A percentile compares a stretch with the other conserved stretches of the same genome.
phyloP scores from a whole-genome alignment of 2,329 filamentous ascomycete species.

The Hymenoscyphus infarciens region DNA sequence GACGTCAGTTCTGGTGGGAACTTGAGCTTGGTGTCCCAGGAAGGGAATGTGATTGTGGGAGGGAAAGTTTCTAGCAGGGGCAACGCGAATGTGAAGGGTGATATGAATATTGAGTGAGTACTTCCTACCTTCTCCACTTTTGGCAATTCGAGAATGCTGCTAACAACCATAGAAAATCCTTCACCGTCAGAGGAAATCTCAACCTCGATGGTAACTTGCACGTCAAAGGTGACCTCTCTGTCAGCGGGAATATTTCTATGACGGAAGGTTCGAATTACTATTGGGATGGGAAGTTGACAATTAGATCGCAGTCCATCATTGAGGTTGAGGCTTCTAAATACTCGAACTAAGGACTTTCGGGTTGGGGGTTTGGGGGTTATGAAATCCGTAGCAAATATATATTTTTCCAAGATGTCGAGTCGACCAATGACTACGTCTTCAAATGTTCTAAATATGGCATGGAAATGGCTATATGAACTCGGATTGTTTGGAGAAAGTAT shows the following conservation, averaged over 20 bases:
- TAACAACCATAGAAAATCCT: not conserved
- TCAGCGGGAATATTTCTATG: not conserved
- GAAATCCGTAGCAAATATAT: too few relatives aligned
- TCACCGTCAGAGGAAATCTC: not conserved
- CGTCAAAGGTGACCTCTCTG: not conserved
- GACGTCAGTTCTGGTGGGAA: conserved; percentile 22
- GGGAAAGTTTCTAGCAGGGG: conserved; percentile 15
- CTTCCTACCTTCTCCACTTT: not conserved
- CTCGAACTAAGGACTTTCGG: too few relatives aligned
- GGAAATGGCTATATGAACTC: too few relatives aligned
- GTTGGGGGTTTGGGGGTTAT: too few relatives aligned
- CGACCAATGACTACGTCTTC: too few relatives aligned
- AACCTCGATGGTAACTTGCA: not conserved
- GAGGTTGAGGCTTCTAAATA: too few relatives aligned
- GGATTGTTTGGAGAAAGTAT: too few relatives aligned
- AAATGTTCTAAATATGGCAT: too few relatives aligned
- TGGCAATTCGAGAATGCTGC: not conserved
- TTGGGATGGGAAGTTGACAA: too few relatives aligned
- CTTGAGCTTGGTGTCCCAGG: conserved; percentile 11
- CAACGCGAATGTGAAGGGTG: conserved; percentile 19
- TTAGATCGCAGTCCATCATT: too few relatives aligned
- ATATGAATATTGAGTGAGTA: conserved; percentile 22
- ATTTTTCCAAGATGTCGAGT: too few relatives aligned
- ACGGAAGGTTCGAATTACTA: not conserved
- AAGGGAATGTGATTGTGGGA: conserved; percentile 16